Base-by-base conservation (phyloP, 257 asterid genomes). In the Leonotis leonurus region DNA sequence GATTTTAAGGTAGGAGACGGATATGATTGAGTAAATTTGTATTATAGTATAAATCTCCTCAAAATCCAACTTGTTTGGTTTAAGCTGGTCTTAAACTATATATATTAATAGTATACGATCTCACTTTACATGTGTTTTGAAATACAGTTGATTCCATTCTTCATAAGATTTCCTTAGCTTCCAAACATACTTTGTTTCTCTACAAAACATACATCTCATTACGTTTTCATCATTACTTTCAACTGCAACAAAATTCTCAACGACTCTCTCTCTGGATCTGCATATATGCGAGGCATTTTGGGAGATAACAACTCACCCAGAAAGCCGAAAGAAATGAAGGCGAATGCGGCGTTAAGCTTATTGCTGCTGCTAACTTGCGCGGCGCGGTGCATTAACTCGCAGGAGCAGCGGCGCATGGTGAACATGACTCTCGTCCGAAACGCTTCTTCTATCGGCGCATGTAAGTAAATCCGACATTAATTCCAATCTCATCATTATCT, bases 351-450 rank as follows among this genome's bases (percentile, higher is more conserved):
- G 32, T 60, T 77, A 0, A 75, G 55, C 44, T 70, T 75, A 30
- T 27, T 71, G 69, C 20, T 73, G 16, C 35, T 78, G 80, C 70
- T 79, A 67, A 66, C 75, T 51, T 77, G 69, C 70, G 73, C 83
- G 55, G 65, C 85, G 60, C 62, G 27, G 69, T 49, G 72, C 74
- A 72, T 69, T 70, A 32, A 54, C 58, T 70, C 71, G 52, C 33
- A 33, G 68, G 56, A 46, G 63, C 73, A 44, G 49, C 85, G 76
- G 36, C 82, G 73, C 7, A 32, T 69, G 64, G 90, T 83, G 67
- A 70, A 37, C 41, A 83, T 86, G 89, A 86, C 87, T 60, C 76
- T 86, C 74, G 87, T 86, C 55, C 79, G 54, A 12, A 83, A 80
- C 65, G 89, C 95, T 18, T 37, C 85, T 46, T 60, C 81, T 52